Conservation (phyloP, 1,284 basidiomycete species). For the Agroathelia rolfsii region DNA sequence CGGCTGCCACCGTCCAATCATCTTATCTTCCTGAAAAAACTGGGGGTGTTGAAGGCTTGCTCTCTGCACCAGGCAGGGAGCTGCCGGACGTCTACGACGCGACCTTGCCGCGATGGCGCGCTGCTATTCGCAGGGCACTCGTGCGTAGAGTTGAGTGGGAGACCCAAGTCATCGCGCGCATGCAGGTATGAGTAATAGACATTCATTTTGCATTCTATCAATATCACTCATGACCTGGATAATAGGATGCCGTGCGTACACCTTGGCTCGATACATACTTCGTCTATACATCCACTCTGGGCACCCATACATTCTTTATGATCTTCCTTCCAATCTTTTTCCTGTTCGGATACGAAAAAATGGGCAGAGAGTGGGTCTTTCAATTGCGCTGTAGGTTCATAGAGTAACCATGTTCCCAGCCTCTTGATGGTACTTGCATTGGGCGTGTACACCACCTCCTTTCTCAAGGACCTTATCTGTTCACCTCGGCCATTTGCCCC, state of each 20-base stretch:
- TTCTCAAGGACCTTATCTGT: slow-evolving; percentile 85
- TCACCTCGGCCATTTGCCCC: slow-evolving; percentile 87
- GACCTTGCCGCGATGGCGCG: slow-evolving; percentile 61
- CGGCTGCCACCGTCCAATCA: no score
- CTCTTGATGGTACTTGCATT: slow-evolving; percentile 66
- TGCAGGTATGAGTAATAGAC: no score
- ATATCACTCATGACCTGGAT: not conserved
- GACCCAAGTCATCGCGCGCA: slow-evolving; percentile 52
- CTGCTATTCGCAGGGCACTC: slow-evolving; percentile 49
- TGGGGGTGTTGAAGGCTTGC: no score
- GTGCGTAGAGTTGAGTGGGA: slow-evolving; percentile 54
- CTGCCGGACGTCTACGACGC: slow-evolving; percentile 55
- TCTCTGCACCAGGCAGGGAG: slow-evolving; percentile 21
- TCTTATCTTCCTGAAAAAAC: no score
- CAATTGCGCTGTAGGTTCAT: slow-evolving; percentile 3
- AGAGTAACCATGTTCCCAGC: slow-evolving; percentile 25
- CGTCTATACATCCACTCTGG: slow-evolving; percentile 81
- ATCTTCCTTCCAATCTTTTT: slow-evolving; percentile 77
- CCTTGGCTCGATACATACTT: slow-evolving; percentile 82
- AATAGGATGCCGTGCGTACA: slow-evolving; percentile 48
- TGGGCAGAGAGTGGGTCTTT: slow-evolving; percentile 62
- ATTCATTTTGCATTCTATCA: slow-evolving; percentile 13
- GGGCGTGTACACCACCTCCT: slow-evolving; percentile 79
- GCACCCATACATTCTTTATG: slow-evolving; percentile 95
- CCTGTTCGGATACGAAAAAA: slow-evolving; percentile 74